These are phyloP conservation scores for Trichoderma brevicompactum DNA, from an alignment of 2,329 filamentous ascomycete genomes.

Conservation along the genomic window DNA sequence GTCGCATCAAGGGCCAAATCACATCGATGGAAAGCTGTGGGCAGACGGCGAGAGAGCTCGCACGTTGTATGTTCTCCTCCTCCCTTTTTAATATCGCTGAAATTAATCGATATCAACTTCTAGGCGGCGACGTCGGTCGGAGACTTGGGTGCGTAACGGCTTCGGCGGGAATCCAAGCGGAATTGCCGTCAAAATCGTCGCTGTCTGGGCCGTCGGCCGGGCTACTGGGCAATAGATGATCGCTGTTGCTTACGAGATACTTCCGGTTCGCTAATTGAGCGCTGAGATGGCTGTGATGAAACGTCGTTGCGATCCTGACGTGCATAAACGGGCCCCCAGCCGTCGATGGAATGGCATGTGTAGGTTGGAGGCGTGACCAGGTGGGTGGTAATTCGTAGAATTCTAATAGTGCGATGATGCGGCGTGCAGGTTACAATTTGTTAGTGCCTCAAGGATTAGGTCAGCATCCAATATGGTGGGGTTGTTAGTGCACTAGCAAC, in stretches of 20 bases:
- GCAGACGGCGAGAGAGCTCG: neutral
- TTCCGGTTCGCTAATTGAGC: conserved; percentile 20
- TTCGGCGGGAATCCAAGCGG: conserved; percentile 20
- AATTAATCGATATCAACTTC: conserved; percentile 3
- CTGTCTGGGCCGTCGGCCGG: conserved; percentile 24
- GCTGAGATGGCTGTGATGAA: neutral
- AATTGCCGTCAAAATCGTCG: conserved; percentile 23
- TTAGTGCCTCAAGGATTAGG: conserved; percentile 30
- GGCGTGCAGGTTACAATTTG: conserved; percentile 26
- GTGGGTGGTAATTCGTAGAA: conserved; percentile 27
- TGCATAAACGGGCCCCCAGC: neutral
- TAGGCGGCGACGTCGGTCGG: conserved; percentile 1
- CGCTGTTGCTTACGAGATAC: conserved; percentile 23
- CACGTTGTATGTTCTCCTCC: neutral
- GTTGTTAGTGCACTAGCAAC: conserved; percentile 27
- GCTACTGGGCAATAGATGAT: conserved; percentile 11
- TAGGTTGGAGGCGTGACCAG: conserved; percentile 29
- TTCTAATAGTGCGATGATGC: conserved; percentile 29
- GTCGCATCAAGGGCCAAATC: conserved; percentile 29
- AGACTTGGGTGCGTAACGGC: conserved; percentile 13
- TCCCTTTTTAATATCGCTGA: neutral
- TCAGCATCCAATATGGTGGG: conserved; percentile 26
- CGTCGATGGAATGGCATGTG: conserved; percentile 15
- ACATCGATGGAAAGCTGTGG: conserved; percentile 23
- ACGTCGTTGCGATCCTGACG: conserved; percentile 27